Evolutionary conservation across 106 monocot genomes (phyloP).

Genomic region (Alisma plantagoaquatica): DNA sequence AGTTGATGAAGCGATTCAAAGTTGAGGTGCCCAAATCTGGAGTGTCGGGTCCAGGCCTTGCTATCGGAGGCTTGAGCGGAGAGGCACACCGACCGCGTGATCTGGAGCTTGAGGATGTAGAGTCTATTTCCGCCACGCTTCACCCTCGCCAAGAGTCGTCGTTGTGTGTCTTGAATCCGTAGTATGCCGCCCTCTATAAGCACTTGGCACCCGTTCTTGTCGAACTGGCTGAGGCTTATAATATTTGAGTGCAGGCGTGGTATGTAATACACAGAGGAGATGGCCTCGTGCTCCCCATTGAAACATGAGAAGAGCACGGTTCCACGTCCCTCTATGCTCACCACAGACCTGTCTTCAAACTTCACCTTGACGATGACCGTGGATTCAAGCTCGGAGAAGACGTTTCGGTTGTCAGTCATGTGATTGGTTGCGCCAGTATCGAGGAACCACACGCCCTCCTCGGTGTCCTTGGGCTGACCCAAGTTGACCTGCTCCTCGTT

Average conservation of each 20-base stretch:
- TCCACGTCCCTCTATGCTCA: too few species aligned
- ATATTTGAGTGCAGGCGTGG: not conserved
- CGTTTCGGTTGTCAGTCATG: too few species aligned
- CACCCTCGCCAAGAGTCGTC: not conserved
- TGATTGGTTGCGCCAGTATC: too few species aligned
- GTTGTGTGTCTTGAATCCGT: not conserved
- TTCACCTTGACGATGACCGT: too few species aligned
- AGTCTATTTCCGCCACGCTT: not conserved
- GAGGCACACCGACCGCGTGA: not conserved
- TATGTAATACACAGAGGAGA: slow-evolving; percentile 3
- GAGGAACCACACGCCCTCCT: too few species aligned
- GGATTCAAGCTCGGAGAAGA: too few species aligned
- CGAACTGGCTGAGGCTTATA: slow-evolving; percentile 2
- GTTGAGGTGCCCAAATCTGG: slow-evolving; percentile 7
- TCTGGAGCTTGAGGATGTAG: not conserved
- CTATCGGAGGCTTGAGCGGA: not conserved
- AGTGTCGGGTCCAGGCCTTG: slow-evolving; percentile 5
- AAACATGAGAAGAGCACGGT: too few species aligned
- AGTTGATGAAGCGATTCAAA: not conserved
- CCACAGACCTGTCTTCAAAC: too few species aligned
- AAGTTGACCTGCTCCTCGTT: too few species aligned
- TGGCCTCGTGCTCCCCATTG: too few species aligned
- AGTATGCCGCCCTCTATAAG: not conserved
- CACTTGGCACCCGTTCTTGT: not conserved
- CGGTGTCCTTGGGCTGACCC: too few species aligned